These are phyloP conservation scores for Neospora caninum DNA, from an alignment of 169 alveolate species.

Conservation along the genomic window DNA sequence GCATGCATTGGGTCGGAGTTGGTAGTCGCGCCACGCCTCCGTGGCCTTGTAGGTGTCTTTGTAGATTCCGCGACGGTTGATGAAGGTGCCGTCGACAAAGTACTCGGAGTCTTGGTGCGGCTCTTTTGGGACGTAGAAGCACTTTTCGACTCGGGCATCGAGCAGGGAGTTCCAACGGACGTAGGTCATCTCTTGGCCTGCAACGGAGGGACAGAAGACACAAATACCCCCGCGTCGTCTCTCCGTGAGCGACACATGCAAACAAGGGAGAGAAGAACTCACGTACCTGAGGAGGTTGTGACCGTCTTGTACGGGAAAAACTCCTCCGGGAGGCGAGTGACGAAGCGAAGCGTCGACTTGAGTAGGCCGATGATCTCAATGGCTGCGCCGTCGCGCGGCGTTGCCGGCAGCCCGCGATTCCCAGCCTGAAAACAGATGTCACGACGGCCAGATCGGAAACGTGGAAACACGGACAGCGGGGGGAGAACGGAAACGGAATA, in stretches of 20 bases:
- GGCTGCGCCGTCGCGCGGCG: conserved; percentile 97
- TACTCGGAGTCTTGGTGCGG: conserved; percentile 27
- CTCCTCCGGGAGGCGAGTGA: conserved; percentile 75
- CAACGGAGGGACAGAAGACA: not conserved
- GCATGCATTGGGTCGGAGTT: conserved; percentile 87
- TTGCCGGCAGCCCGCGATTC: conserved; percentile 81
- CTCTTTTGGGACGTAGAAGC: conserved; percentile 82
- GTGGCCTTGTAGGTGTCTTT: conserved; percentile 79
- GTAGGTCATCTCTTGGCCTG: conserved; percentile 42
- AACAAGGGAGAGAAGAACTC: too few relatives aligned
- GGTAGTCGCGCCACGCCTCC: conserved; percentile 84
- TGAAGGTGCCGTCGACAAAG: conserved; percentile 29
- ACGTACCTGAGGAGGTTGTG: conserved; percentile 67
- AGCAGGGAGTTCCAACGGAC: conserved; percentile 83
- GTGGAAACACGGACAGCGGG: too few relatives aligned
- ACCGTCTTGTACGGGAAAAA: conserved; percentile 79
- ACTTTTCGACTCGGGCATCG: conserved; percentile 83
- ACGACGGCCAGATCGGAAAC: too few relatives aligned
- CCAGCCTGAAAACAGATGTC: conserved; percentile 67
- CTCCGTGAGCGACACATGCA: too few relatives aligned
- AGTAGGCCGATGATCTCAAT: conserved; percentile 90
- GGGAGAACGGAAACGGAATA: too few relatives aligned
- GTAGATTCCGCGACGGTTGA: conserved; percentile 81
- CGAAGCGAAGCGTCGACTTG: conserved; percentile 83
- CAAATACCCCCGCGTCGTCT: too few relatives aligned